phyloP scores from a whole-genome alignment of 352 stramenopile species.

The Globisporangium canariense region DNA sequence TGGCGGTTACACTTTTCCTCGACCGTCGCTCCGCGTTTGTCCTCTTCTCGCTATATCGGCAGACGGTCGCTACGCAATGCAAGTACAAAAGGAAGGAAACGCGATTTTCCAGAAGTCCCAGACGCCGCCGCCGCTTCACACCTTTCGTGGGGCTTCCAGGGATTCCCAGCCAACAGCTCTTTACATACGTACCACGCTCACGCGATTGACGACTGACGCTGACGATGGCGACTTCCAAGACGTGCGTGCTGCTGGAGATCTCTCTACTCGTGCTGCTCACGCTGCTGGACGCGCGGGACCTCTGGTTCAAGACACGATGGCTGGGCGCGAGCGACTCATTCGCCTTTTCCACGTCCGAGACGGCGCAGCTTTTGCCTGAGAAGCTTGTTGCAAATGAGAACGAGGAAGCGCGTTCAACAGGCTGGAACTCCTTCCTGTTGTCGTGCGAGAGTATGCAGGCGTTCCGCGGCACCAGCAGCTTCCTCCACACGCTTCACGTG shows the following conservation, averaged over 20 bases:
- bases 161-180: too few species aligned
- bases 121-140: too few species aligned
- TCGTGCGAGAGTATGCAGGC: constrained; percentile 31
- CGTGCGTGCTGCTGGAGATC: not conserved
- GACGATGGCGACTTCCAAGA: not conserved
- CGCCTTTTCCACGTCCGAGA: not conserved
- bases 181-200: too few species aligned
- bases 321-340: constrained; percentile 3
- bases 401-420: constrained; percentile 12
- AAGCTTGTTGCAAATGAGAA: not conserved
- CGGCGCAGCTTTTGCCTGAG: not conserved
- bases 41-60: too few species aligned
- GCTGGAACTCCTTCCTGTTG: constrained; percentile 42
- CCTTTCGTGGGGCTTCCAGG: too few species aligned
- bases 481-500: constrained; percentile 12
- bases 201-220: not conserved
- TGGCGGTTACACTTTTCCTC: too few species aligned
- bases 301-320: constrained; percentile 2
- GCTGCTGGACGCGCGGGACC: constrained; percentile 2
- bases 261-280: not conserved
- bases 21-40: too few species aligned
- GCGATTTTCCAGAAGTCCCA: too few species aligned
- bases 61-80: too few species aligned
- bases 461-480: not conserved
- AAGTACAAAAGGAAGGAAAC: too few species aligned